These are phyloP conservation scores for Monosporascus sp. DNA, from an alignment of 2,329 filamentous ascomycete species.

Conservation along the genomic window DNA sequence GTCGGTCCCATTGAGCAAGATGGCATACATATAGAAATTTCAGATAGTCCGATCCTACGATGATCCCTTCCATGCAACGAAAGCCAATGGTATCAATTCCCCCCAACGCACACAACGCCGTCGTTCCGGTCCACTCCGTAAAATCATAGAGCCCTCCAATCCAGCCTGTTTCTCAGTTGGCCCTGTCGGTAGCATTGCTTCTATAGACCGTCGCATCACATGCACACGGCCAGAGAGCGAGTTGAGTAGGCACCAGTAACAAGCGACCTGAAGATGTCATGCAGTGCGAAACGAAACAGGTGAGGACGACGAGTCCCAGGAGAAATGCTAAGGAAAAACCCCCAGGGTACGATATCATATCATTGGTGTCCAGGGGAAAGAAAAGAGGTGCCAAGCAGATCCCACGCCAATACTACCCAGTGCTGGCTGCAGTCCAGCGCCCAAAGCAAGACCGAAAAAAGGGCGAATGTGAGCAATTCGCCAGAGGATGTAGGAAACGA, in stretches of 20 bases:
- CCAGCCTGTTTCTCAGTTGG: neutral
- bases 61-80: neutral
- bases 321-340: neutral
- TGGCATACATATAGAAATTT: neutral
- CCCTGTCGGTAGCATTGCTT: neutral
- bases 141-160: neutral
- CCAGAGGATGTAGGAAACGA: neutral
- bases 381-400: neutral
- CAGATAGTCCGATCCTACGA: neutral
- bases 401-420: neutral
- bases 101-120: neutral
- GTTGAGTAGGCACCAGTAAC: neutral
- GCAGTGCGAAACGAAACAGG: neutral
- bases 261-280: neutral
- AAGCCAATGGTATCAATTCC: neutral
- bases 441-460: neutral
- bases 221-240: neutral
- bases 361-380: too few relatives aligned
- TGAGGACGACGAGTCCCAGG: neutral
- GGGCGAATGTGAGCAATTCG: neutral
- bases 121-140: neutral
- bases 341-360: neutral
- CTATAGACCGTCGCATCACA: too few relatives aligned
- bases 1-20: neutral
- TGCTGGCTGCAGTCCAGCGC: neutral